These are phyloP conservation scores for Saturnispora quitensis DNA, from an alignment of 805 yeast species.

Conservation along the genomic window DNA sequence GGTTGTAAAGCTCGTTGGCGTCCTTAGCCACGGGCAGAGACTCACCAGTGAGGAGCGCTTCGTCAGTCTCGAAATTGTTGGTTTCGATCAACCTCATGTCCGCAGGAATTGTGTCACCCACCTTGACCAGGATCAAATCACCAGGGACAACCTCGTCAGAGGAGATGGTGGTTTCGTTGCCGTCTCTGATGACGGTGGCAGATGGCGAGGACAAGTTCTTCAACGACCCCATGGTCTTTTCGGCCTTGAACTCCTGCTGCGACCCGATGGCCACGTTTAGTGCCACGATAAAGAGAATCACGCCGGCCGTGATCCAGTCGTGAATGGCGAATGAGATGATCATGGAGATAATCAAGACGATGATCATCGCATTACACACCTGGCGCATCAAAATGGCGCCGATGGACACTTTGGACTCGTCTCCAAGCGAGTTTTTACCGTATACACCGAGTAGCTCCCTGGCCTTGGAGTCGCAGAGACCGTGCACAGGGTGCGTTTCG, in stretches of 20 bases:
- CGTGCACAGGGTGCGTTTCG: conserved; percentile 36
- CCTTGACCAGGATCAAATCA: conserved; percentile 51
- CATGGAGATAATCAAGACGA: conserved; percentile 63
- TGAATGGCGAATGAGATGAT: conserved; percentile 60
- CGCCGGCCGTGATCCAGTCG: conserved; percentile 81
- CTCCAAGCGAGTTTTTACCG: conserved; percentile 58
- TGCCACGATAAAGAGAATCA: conserved; percentile 56
- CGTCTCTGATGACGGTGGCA: conserved; percentile 58
- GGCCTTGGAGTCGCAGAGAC: conserved; percentile 35
- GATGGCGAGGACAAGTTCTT: conserved; percentile 60
- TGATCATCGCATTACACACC: conserved; percentile 68
- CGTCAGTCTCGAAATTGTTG: conserved; percentile 70
- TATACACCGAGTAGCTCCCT: conserved; percentile 23
- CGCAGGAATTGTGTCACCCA: conserved; percentile 73
- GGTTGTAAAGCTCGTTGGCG: conserved; percentile 31
- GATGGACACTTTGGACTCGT: conserved; percentile 45
- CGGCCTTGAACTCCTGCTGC: conserved; percentile 64
- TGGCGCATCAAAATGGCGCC: conserved; percentile 53
- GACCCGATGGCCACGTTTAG: conserved; percentile 62
- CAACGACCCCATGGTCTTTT: conserved; percentile 69
- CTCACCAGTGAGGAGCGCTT: conserved; percentile 86
- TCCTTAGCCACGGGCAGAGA: conserved; percentile 62
- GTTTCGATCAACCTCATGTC: conserved; percentile 51
- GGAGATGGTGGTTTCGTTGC: conserved; percentile 45
- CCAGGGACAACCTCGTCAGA: conserved; percentile 67